Evolutionary conservation across 1,139 yeast species (phyloP).

Genomic region (Hyphopichia pseudoburtonii): DNA sequence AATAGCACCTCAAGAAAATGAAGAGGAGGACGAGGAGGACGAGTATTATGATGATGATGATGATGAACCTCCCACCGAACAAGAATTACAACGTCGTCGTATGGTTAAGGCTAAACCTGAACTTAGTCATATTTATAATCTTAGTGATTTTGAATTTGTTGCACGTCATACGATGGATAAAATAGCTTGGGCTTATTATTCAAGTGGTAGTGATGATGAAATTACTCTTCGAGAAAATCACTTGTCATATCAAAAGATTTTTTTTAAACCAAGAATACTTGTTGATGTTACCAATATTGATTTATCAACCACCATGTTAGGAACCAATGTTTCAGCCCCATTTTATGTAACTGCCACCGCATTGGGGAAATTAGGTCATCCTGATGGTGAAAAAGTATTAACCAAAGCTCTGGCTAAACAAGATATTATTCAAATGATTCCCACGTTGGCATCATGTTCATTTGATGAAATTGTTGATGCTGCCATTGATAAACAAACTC

Average conservation of each 20-base stretch:
- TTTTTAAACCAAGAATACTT: slow-evolving; percentile 78
- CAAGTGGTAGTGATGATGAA: slow-evolving; percentile 92
- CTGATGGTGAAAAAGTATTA: slow-evolving; percentile 74
- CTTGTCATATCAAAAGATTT: slow-evolving; percentile 79
- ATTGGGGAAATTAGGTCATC: slow-evolving; percentile 74
- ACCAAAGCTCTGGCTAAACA: slow-evolving; percentile 72
- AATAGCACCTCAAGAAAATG: not conserved
- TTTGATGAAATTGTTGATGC: slow-evolving; percentile 67
- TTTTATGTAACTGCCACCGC: slow-evolving; percentile 82
- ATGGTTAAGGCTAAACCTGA: slow-evolving; percentile 53
- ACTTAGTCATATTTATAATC: slow-evolving; percentile 58
- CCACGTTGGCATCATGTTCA: slow-evolving; percentile 75
- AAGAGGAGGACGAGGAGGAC: slow-evolving; percentile 16
- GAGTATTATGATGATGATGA: slow-evolving; percentile 29
- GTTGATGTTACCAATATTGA: slow-evolving; percentile 62
- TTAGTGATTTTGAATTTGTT: slow-evolving; percentile 79
- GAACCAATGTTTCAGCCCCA: slow-evolving; percentile 47
- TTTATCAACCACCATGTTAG: slow-evolving; percentile 41
- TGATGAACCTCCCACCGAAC: slow-evolving; percentile 32
- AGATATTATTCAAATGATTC: slow-evolving; percentile 75
- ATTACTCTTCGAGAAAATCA: slow-evolving; percentile 87
- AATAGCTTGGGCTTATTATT: slow-evolving; percentile 89
- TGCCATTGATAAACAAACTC: slow-evolving; percentile 54
- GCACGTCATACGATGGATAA: slow-evolving; percentile 67
- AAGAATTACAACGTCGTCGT: slow-evolving; percentile 29